Evolutionary conservation across 257 asterid species (phyloP).

Genomic region (Marsdenia floribunda): DNA sequence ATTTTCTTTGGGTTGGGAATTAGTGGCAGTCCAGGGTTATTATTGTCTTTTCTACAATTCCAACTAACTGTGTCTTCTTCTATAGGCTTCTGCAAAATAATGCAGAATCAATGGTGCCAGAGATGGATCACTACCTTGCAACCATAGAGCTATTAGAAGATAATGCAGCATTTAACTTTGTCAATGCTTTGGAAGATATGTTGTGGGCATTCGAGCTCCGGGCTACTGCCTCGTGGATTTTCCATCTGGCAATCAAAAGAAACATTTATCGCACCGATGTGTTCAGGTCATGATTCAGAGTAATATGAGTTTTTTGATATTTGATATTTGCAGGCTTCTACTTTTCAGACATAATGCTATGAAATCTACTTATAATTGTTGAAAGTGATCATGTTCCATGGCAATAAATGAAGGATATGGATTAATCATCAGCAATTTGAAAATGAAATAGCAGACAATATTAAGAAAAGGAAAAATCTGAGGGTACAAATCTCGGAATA

Average conservation of each 20-base stretch:
- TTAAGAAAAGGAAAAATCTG: background rate
- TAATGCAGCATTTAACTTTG: slow-evolving; percentile 81
- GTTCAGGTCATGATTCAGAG: slow-evolving; percentile 50
- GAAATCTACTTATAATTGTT: background rate
- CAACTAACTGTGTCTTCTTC: slow-evolving; percentile 16
- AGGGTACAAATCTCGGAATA: background rate
- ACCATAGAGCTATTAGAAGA: slow-evolving; percentile 62
- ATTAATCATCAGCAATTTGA: background rate
- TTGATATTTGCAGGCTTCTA: background rate
- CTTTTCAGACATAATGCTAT: background rate
- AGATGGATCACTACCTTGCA: slow-evolving; percentile 62
- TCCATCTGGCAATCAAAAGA: slow-evolving; percentile 85
- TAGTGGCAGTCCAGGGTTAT: slow-evolving; percentile 10
- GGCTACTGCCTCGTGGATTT: slow-evolving; percentile 89
- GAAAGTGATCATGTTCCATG: background rate
- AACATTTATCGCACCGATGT: slow-evolving; percentile 58
- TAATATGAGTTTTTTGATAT: background rate
- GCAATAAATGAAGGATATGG: slow-evolving; percentile 5
- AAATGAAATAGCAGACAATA: background rate
- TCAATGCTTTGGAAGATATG: slow-evolving; percentile 86
- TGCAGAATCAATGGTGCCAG: slow-evolving; percentile 57
- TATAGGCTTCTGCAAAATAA: slow-evolving; percentile 72
- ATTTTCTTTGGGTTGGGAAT: background rate
- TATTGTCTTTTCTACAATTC: slow-evolving; percentile 18
- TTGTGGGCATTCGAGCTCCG: slow-evolving; percentile 94